Base-by-base conservation (phyloP, 2,329 filamentous ascomycete species). In the Penicillium olsonii region DNA sequence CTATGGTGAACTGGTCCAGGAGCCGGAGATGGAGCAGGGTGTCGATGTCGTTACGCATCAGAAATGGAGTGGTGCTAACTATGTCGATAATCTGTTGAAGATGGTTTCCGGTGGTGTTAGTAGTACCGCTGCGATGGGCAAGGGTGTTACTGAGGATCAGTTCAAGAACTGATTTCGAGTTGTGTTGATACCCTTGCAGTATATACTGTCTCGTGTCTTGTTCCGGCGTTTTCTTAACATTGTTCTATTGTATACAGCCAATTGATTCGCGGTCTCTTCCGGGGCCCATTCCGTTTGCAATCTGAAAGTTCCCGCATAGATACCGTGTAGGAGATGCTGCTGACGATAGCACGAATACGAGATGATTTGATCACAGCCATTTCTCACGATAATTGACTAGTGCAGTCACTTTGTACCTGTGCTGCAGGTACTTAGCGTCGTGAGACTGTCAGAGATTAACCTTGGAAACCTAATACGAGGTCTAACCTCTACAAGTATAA, bases 1-100 rank as follows among this genome's bases (percentile, higher is more conserved):
- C 12, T 99, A 97, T 72, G 92, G 92, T 69, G 92, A 97, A 78
- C 82, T 96, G 57, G 90, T 99, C 51, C 94, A 99, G 77, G 94
- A 97, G 78, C 94, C 94, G 12, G 94, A 99, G 81, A 96, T 96
- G 80, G 90, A 88, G 55, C 80, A 82, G 52, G 87, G 87, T 54
- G 86, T 96, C 53, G 94, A 99, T 69, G 94, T 99, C 33, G 90
- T 99, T 57, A 96, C 90, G 75, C 94, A 99, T 78, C 94, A 99
- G 83, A 99, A 97, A 76, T 99, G 94, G 94, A 90, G 84, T 64
- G 94, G 94, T 42, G 94, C 94, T 18, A 92, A 88, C 60, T 97
- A 97, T 69, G 88, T 92, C 17, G 94, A 99, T 70, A 91, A 95
- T 72, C 68, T 96, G 77, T 78, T 96, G 73, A 96, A 95, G 83